Evolutionary conservation across 176 grass and related monocot genomes (phyloP), one percentile per base, ranked within the genome.

Genomic region (Eragrostis curvula): DNA sequence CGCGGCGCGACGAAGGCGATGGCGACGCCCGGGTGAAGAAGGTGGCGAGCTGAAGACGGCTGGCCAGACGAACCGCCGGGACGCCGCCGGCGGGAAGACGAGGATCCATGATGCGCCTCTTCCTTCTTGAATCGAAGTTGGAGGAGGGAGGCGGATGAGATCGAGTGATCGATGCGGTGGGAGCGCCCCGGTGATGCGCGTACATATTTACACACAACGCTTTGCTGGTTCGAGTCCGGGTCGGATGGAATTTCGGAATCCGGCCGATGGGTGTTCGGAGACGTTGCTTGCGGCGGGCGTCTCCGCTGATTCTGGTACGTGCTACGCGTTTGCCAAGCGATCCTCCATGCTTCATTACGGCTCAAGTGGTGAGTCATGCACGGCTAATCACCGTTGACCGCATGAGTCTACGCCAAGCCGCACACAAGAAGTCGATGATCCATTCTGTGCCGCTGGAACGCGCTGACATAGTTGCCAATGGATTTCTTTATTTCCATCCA

Each of bases 31-130:
- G 32, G 3, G 46, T 5, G 68, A 66, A 86, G 77, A 64, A 55
- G 0, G 58, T 17, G 17, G 59, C 24, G 24, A 86, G 13, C 40
- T 77, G 51, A 49, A 75, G 6, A n/a, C 73, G 73, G 36, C 73
- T 42, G 36, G 52, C 11, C 32, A 75, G 6, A 41, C 52, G 73
- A 0, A 59, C 53, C 0, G 73, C 73, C 0, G 52, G 36, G 5
- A 43, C 52, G 20, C 7, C 52, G 20, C 7, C 32, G 53, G 3
- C n/a, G 53, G 36, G 53, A 60, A 17, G 73, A 42, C 53, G 73
- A 9, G 0, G 73, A 43, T 75, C 73, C 36, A 58, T 76, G 9
- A 18, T 36, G 62, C 16, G 62, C 14, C 29, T 30, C 18, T 16
- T 66, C 18, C 12, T 1, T 21, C 53, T 43, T 44, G 12, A 23